Evolutionary conservation across 176 grass and related monocot species (phyloP), one percentile per base, ranked within the genome.

Genomic region (Oryza glumipatula): DNA sequence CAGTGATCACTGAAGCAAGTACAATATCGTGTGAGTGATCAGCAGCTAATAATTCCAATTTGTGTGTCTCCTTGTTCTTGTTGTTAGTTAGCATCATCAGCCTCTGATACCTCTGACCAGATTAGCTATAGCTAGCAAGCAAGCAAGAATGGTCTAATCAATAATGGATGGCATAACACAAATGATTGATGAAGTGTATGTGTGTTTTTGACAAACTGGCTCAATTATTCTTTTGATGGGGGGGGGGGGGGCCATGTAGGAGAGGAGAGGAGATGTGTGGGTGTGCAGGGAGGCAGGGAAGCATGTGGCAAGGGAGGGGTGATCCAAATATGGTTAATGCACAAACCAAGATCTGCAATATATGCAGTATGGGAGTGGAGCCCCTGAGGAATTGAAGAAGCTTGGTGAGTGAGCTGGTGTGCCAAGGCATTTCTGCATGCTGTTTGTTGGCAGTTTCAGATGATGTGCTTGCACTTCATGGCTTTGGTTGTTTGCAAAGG

Each of bases 201-300:
- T 41, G 6, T 3, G 1, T 35, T 41, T 63, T 63, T 58, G 54
- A 43, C 54, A 64, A 64, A 64, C 56, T 77, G 75, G 54, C 35
- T 64, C 33, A 70, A 76, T 87, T 63, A 82, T 87, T 76, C 4
- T 68, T 23, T 17, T 12, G 13, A 49, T 44, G 12, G 35, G 43
- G 30, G 54, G 28, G 12, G 73, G 43, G 30, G 54, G 28, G 54
- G 28, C 6, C 4, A 7, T 9, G 47, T 48, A 80, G 30, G 22
- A 9, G 19, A 61, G 24, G 9, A 13, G 11, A 48, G 46, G 46
- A 49, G 47, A 49, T 49, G 47, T 83, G 80, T 77, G 79, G 79
- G 86, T 69, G 73, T 88, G 86, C 86, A 82, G 80, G 80, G 86
- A 15, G 73, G 86, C 86, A 88, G 79, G 80, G 86, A 76, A 77